Conservation (phyloP, 2,329 filamentous ascomycete genomes). For the Colletotrichum sp. region DNA sequence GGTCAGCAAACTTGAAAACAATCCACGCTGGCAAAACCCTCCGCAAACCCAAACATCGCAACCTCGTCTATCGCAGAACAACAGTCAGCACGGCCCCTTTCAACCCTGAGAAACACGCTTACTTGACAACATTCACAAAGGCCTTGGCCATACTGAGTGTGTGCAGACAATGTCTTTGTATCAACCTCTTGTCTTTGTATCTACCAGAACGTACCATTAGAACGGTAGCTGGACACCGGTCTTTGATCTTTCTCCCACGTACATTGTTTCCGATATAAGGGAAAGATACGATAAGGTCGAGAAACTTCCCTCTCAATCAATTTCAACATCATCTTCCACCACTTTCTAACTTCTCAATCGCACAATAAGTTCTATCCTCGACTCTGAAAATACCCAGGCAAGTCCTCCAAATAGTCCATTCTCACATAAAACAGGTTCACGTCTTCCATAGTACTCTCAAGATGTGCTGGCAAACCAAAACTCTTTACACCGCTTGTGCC, state of each 20-base stretch:
- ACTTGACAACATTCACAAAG: neutral
- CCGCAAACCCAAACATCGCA: neutral
- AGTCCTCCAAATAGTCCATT: neutral
- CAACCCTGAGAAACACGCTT: neutral
- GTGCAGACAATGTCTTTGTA: neutral
- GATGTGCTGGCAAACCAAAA: neutral
- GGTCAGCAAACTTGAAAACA: neutral
- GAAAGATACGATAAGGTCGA: neutral
- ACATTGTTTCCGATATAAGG: neutral
- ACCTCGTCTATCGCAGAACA: neutral
- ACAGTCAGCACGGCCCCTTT: neutral
- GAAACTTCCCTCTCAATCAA: neutral
- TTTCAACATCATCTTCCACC: neutral
- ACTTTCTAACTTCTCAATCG: neutral
- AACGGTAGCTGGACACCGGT: neutral
- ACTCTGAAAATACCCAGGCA: neutral
- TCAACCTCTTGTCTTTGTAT: neutral
- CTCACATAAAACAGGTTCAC: neutral
- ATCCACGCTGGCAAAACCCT: neutral
- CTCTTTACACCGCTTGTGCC: neutral
- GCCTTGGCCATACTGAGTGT: neutral
- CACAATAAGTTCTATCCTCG: neutral
- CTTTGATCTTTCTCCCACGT: neutral
- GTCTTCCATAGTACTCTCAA: neutral
- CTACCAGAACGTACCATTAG: neutral